Percentiles rank a stretch among this genome's conserved stretches.
These are phyloP conservation scores for Astraeus odoratus DNA, from an alignment of 768 basidiomycete species.

Conservation along the genomic window DNA sequence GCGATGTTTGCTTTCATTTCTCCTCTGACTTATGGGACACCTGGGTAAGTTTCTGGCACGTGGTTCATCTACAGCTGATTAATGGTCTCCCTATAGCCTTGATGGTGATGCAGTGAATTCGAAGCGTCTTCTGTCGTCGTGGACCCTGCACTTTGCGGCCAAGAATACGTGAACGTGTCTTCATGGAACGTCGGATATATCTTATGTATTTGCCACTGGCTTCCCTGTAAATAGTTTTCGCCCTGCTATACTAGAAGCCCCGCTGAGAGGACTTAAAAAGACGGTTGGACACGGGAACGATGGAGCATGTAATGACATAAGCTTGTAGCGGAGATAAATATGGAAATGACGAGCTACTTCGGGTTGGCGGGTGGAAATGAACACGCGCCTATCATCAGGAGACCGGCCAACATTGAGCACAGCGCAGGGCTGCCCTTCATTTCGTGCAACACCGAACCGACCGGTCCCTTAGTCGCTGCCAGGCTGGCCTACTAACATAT, in stretches of 20 bases:
- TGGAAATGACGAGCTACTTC: too few species aligned
- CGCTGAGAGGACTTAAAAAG: not conserved
- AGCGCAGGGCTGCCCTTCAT: not conserved
- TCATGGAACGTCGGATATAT: slow-evolving; percentile 11
- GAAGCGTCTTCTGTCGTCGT: slow-evolving; percentile 75
- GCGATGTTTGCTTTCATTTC: slow-evolving; percentile 67
- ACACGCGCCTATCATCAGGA: slow-evolving; percentile 6
- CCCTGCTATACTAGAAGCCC: not conserved
- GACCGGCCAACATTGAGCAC: too few species aligned
- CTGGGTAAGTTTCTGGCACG: slow-evolving; percentile 57
- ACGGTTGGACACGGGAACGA: slow-evolving; percentile 12
- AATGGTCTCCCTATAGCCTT: slow-evolving; percentile 43
- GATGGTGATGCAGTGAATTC: slow-evolving; percentile 80
- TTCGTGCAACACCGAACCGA: not conserved
- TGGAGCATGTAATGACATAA: too few species aligned
- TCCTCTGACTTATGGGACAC: slow-evolving; percentile 94
- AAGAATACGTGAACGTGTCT: slow-evolving; percentile 44
- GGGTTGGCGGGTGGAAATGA: too few species aligned
- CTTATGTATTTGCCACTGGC: slow-evolving; percentile 7
- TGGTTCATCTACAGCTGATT: slow-evolving; percentile 9
- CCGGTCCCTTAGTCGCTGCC: not conserved
- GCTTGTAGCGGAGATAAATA: slow-evolving; percentile 3
- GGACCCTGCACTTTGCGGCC: slow-evolving; percentile 91
- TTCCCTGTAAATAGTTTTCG: slow-evolving; percentile 3
- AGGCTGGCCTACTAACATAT: too few species aligned